These are phyloP conservation scores for Metarhizium rileyi DNA, from an alignment of 2,329 filamentous ascomycete genomes.

Conservation along the genomic window DNA sequence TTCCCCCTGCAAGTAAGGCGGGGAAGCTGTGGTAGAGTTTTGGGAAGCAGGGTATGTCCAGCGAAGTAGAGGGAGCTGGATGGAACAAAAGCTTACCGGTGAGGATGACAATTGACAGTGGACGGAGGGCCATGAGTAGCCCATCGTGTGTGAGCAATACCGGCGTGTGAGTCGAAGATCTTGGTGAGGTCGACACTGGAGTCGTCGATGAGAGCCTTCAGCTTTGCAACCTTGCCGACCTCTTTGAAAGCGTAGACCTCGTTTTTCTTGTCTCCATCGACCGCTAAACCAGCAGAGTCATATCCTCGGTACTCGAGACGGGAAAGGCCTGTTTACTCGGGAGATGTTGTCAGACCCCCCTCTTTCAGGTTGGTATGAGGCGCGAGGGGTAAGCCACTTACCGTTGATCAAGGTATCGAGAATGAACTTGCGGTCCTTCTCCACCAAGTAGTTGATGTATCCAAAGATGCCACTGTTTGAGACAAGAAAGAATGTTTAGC, in stretches of 20 bases:
- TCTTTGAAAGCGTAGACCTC: conserved; percentile 97
- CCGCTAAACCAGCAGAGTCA: conserved; percentile 89
- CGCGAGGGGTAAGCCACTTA: conserved; percentile 33
- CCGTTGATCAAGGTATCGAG: conserved; percentile 94
- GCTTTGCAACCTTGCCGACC: conserved; percentile 96
- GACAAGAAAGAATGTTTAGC: conserved; percentile 18
- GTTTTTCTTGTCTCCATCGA: conserved; percentile 98
- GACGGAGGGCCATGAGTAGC: conserved; percentile 94
- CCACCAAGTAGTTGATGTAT: conserved; percentile 98
- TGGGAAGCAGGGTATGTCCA: not conserved
- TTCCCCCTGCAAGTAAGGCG: not conserved
- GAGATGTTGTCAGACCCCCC: conserved; percentile 10
- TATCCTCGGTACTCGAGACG: conserved; percentile 98
- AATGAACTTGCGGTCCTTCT: conserved; percentile 96
- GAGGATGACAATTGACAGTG: conserved; percentile 93
- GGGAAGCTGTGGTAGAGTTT: not conserved
- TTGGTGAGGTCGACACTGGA: conserved; percentile 77
- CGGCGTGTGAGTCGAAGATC: conserved; percentile 94
- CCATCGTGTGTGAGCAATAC: conserved; percentile 98
- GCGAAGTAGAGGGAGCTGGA: not conserved
- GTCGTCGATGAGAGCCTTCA: conserved; percentile 85
- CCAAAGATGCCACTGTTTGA: conserved; percentile 77
- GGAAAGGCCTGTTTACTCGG: conserved; percentile 58
- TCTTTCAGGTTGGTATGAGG: not conserved
- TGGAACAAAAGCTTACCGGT: conserved; percentile 55